Conservation (phyloP, 768 basidiomycete species). For the Suillus subluteus region DNA sequence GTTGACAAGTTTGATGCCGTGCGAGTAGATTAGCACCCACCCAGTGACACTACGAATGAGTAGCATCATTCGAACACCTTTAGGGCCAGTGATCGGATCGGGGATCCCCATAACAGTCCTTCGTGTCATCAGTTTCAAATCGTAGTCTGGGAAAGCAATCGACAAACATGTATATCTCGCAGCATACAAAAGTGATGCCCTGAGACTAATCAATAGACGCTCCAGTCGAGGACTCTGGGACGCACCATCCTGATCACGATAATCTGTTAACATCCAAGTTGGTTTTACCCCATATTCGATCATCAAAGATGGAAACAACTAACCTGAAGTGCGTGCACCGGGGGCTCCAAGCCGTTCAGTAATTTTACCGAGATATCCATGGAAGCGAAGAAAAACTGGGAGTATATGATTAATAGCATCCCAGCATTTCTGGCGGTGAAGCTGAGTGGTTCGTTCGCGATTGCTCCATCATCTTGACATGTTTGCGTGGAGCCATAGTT, state of each 20-base stretch:
- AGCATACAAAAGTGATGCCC: constrained; percentile 56
- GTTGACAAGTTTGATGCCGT: background rate
- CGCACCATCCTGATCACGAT: constrained; percentile 64
- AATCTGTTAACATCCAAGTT: constrained; percentile 35
- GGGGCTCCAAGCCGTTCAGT: constrained; percentile 58
- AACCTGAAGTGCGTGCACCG: constrained; percentile 62
- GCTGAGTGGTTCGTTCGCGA: background rate
- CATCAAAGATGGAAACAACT: constrained; percentile 11
- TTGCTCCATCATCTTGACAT: background rate
- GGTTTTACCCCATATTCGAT: background rate
- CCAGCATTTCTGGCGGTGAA: constrained; percentile 50
- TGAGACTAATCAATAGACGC: constrained; percentile 23
- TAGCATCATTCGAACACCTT: constrained; percentile 62
- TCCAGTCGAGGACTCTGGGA: background rate
- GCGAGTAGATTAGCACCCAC: constrained; percentile 34
- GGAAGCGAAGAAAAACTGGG: constrained; percentile 62
- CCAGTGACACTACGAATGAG: constrained; percentile 65
- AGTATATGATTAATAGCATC: constrained; percentile 55
- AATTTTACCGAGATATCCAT: constrained; percentile 69
- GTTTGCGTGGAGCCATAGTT: background rate
- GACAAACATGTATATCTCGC: constrained; percentile 52
- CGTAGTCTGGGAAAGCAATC: constrained; percentile 3
- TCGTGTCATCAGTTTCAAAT: background rate
- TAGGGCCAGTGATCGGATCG: constrained; percentile 71
- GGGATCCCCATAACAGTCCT: constrained; percentile 47